phyloP scores from a whole-genome alignment of 2,329 filamentous ascomycete genomes.

The Colletotrichum simmondsii region DNA sequence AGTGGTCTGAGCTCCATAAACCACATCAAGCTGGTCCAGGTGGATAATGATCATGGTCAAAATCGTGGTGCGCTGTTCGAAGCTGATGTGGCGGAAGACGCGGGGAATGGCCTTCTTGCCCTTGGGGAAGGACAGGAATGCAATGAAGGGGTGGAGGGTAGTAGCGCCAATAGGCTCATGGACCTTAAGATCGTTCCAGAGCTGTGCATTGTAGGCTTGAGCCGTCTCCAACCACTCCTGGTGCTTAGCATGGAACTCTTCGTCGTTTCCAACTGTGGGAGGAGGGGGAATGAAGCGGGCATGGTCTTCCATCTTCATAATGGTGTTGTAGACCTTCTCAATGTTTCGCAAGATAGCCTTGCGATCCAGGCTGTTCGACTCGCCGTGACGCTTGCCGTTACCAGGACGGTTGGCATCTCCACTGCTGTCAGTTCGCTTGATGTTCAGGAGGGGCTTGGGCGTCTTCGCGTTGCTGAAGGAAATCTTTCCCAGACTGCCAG shows the following conservation, averaged over 20 bases:
- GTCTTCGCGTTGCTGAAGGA: conserved; percentile 99
- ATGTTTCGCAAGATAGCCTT: conserved; percentile 88
- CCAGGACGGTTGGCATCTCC: conserved; percentile 66
- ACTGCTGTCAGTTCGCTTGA: conserved; percentile 84
- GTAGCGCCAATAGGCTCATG: conserved; percentile 88
- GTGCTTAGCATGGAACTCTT: conserved; percentile 77
- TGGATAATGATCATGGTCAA: conserved; percentile 96
- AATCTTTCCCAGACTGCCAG: conserved; percentile 96
- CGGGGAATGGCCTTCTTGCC: conserved; percentile 96
- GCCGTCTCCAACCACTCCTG: conserved; percentile 82
- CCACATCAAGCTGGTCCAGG: conserved; percentile 90
- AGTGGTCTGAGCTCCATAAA: conserved; percentile 80
- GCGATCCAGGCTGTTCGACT: conserved; percentile 72
- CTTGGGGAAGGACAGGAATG: conserved; percentile 92
- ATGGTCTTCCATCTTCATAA: conserved; percentile 96
- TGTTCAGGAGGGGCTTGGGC: conserved; percentile 92
- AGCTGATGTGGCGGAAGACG: conserved; percentile 91
- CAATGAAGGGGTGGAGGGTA: conserved; percentile 91
- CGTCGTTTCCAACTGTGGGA: conserved; percentile 71
- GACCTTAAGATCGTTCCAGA: conserved; percentile 91
- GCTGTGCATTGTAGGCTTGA: conserved; percentile 77
- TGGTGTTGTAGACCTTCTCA: conserved; percentile 84
- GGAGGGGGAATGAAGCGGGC: conserved; percentile 79
- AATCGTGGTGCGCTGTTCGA: conserved; percentile 93
- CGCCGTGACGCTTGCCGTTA: conserved; percentile 53